A percentile compares a stretch with the other conserved stretches of the same genome.
Evolutionary conservation across 345 rosid genomes (phyloP).

Genomic region (Nephelium lappaceum): DNA sequence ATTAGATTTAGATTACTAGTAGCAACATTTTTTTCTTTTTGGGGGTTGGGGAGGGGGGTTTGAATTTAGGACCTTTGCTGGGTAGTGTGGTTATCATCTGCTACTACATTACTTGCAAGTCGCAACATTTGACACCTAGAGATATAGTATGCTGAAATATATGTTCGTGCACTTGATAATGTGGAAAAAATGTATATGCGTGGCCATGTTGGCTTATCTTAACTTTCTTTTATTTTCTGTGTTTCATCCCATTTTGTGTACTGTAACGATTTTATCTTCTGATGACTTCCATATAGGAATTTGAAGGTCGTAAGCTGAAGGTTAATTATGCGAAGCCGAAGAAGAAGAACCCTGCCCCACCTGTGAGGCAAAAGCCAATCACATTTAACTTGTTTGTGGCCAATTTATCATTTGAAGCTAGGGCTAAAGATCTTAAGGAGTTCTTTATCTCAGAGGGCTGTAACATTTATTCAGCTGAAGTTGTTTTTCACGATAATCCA

Average conservation of each 20-base stretch:
- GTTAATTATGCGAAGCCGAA: constrained; percentile 61
- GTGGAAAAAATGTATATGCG: neutral
- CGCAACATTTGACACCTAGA: too few relatives aligned
- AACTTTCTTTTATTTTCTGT: neutral
- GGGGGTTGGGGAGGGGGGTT: too few relatives aligned
- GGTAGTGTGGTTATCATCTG: too few relatives aligned
- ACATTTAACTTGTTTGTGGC: constrained; percentile 73
- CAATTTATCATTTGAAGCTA: constrained; percentile 68
- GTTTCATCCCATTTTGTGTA: neutral
- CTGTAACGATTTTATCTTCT: neutral
- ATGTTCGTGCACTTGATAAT: neutral
- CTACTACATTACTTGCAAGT: too few relatives aligned
- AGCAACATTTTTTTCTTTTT: neutral
- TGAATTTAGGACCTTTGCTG: too few relatives aligned
- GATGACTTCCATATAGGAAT: constrained; percentile 47
- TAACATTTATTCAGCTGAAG: constrained; percentile 58
- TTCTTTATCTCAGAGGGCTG: constrained; percentile 59
- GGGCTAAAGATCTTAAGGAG: constrained; percentile 67
- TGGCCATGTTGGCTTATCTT: neutral
- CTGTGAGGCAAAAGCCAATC: constrained; percentile 36
- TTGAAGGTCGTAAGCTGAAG: constrained; percentile 65
- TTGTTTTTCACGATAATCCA: constrained; percentile 72
- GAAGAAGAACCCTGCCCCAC: constrained; percentile 51
- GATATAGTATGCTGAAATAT: neutral
- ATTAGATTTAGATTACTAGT: neutral